Percentiles rank a stretch among this genome's conserved stretches.
These are phyloP conservation scores for Colletotrichum scovillei DNA, from an alignment of 2,329 filamentous ascomycete species.

Conservation along the genomic window DNA sequence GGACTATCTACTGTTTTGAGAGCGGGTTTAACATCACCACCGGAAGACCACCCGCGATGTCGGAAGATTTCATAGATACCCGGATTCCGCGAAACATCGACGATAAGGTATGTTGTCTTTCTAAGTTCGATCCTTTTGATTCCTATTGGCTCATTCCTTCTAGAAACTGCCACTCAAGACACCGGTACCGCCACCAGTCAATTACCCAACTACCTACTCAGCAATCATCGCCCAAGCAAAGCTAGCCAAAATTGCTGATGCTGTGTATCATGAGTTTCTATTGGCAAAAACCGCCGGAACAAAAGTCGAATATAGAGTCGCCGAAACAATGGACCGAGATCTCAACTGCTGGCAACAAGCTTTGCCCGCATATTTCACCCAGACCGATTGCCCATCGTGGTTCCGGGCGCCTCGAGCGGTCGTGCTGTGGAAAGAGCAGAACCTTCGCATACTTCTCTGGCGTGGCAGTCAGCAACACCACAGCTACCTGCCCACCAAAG, in stretches of 20 bases:
- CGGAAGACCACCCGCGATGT: constrained; percentile 54
- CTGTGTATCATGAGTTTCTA: constrained; percentile 54
- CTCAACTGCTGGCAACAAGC: constrained; percentile 46
- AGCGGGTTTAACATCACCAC: constrained; percentile 61
- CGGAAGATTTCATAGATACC: constrained; percentile 54
- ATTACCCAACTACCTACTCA: constrained; percentile 52
- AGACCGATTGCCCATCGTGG: constrained; percentile 44
- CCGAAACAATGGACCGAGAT: constrained; percentile 50
- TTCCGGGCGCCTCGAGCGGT: constrained; percentile 51
- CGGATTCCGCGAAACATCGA: constrained; percentile 55
- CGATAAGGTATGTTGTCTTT: constrained; percentile 47
- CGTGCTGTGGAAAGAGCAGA: constrained; percentile 54
- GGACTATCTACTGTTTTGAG: constrained; percentile 56
- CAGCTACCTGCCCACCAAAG: constrained; percentile 42
- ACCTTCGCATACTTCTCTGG: constrained; percentile 56
- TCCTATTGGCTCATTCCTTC: no score
- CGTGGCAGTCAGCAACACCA: constrained; percentile 49
- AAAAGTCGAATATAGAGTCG: constrained; percentile 49
- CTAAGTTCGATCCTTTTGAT: no score
- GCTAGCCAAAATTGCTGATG: constrained; percentile 53
- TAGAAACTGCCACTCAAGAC: constrained; percentile 27
- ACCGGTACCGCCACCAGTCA: constrained; percentile 38
- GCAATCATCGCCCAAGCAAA: constrained; percentile 53
- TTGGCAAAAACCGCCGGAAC: constrained; percentile 47
- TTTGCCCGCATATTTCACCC: constrained; percentile 48